Conservation (phyloP, 768 basidiomycete genomes). For the Sistotremastrum suecicum region DNA sequence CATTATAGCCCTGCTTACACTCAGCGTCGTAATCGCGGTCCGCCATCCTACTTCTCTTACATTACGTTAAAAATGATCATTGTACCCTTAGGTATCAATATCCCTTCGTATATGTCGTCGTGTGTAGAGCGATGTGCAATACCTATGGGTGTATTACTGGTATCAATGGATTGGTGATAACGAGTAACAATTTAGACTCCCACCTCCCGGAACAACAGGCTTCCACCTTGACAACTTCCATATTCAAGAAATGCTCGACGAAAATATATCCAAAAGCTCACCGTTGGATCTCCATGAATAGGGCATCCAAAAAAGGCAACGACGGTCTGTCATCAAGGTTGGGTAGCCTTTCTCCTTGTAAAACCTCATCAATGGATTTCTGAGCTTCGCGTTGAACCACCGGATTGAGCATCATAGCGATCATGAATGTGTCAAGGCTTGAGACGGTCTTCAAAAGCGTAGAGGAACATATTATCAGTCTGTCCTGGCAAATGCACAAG, state of each 20-base stretch:
- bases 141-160: slow-evolving; percentile 7
- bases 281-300: slow-evolving; percentile 36
- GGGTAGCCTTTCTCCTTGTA: slow-evolving; percentile 1
- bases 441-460: slow-evolving; percentile 12
- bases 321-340: slow-evolving; percentile 21
- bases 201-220: no score
- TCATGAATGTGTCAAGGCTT: slow-evolving; percentile 6
- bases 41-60: background rate
- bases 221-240: no score
- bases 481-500: no score
- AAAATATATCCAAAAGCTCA: background rate
- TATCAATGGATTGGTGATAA: no score
- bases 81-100: slow-evolving; percentile 24
- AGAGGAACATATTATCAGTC: no score
- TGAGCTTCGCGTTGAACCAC: slow-evolving; percentile 4
- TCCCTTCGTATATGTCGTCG: slow-evolving; percentile 24
- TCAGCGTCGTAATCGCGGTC: background rate
- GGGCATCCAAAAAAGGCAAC: slow-evolving; percentile 47
- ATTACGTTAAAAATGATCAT: slow-evolving; percentile 19
- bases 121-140: slow-evolving; percentile 21
- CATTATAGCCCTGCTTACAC: background rate
- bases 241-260: no score
- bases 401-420: slow-evolving; percentile 6
- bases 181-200: no score
- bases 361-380: slow-evolving; percentile 2